Percentiles rank a stretch among this genome's conserved stretches.
Conservation (phyloP, 169 alveolate genomes). For the Amoebophrya sp. region DNA sequence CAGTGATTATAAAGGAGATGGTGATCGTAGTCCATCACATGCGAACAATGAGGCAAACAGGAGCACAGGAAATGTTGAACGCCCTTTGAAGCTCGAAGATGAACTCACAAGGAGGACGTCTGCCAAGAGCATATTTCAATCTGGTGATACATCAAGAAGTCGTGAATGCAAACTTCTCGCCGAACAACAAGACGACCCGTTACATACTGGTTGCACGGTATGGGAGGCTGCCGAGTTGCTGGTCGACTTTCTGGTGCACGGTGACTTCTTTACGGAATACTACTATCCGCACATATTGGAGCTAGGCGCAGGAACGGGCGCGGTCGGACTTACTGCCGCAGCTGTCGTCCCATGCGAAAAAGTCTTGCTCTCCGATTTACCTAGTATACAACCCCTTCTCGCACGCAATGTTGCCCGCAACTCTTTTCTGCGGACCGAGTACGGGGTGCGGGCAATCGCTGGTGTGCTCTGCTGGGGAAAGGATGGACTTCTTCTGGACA, state of each 20-base stretch:
- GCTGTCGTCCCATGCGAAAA: background rate
- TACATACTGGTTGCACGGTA: background rate
- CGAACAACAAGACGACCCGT: background rate
- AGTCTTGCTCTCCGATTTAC: background rate
- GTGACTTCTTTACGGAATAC: background rate
- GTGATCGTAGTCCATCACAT: background rate
- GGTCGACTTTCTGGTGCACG: background rate
- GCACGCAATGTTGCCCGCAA: background rate
- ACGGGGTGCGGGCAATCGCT: too few species aligned
- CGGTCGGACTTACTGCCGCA: background rate
- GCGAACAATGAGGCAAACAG: background rate
- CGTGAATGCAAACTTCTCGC: background rate
- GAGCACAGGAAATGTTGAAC: background rate
- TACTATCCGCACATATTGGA: background rate
- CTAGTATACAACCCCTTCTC: background rate
- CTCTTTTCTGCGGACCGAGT: background rate
- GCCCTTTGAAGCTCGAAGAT: background rate
- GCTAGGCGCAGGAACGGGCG: background rate
- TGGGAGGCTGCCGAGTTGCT: background rate
- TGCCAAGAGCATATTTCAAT: background rate
- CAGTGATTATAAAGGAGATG: too few species aligned
- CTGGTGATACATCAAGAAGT: background rate
- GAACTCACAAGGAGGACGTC: too few species aligned
- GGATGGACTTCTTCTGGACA: too few species aligned
- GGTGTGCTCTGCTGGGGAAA: too few species aligned